Base-by-base conservation (phyloP, 2,329 filamentous ascomycete species). In the Penicillium psychrosexuale region DNA sequence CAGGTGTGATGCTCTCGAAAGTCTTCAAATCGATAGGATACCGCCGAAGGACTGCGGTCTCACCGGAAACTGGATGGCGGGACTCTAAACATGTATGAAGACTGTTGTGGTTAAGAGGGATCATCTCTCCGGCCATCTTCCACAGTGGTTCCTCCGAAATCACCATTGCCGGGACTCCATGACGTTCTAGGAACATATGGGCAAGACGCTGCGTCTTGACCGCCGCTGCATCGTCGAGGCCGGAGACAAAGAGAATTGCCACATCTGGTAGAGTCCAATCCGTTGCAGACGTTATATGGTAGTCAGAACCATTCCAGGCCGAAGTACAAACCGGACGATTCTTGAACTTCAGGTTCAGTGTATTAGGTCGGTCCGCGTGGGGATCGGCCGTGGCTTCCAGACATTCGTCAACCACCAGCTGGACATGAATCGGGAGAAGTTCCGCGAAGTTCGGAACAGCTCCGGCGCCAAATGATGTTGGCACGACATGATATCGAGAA, bases 371-470 rank as follows among this genome's bases (percentile, higher is more conserved):
- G 45, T 63, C 59, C 7, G 60, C 55, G 15, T 60, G 61, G 27
- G 57, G 42, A n/a, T 66, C 65, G 15, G 65, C 66, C 1, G 61
- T 59, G 19, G 75, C 74, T 22, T 66, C 65, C 38, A 71, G 59
- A 54, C 77, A 79, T 55, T 78, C 76, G 44, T 80, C 77, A 36
- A 80, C 77, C 47, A 77, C 71, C 13, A 80, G 70, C 57, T 79
- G 76, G 15, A 77, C 71, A 66, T 74, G 73, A 44, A 75, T 77
- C 30, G 75, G 76, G 27, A 80, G 73, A 27, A 80, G 73, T 47
- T 80, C 77, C 13, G 78, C 77, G 63, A 76, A 77, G 38, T 77
- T 78, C 7, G 77, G 73, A 33, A 74, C 66, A 28, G 74, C 68
- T 22, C 73, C 76, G 34, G 72, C 69, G 43, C 76, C 77, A 61